Conservation (phyloP, 805 yeast species). For the Vanderwaltozyma verrucispora region DNA sequence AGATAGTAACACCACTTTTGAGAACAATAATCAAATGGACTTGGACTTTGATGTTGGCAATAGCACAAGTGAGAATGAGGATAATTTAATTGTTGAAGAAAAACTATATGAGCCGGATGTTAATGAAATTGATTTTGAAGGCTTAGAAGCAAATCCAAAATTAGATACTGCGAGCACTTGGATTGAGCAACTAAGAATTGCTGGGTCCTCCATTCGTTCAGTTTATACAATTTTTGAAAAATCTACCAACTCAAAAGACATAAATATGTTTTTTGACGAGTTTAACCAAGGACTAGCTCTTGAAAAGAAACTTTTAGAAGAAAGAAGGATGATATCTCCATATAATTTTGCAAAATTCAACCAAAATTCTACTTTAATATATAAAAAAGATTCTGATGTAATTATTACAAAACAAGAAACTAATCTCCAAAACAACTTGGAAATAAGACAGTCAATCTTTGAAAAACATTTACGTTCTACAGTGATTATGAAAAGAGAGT, state of each 20-base stretch:
- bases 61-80: constrained; percentile 29
- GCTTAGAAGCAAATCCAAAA: constrained; percentile 34
- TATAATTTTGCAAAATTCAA: constrained; percentile 18
- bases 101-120: constrained; percentile 64
- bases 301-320: constrained; percentile 21
- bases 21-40: background rate
- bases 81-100: constrained; percentile 36
- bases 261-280: constrained; percentile 30
- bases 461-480: constrained; percentile 18
- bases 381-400: background rate
- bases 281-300: constrained; percentile 28
- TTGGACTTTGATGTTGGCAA: background rate
- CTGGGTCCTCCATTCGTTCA: constrained; percentile 26
- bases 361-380: constrained; percentile 10
- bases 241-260: constrained; percentile 3
- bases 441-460: background rate
- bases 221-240: constrained; percentile 24
- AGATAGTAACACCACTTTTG: background rate
- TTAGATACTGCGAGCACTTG: constrained; percentile 49
- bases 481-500: constrained; percentile 17
- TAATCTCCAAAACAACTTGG: background rate
- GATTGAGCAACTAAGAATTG: constrained; percentile 52
- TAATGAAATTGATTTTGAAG: constrained; percentile 36
- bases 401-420: background rate
- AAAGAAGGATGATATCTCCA: constrained; percentile 18